These are phyloP conservation scores for Tolypocladium ovalisporum DNA, from an alignment of 2,329 filamentous ascomycete species.

Conservation along the genomic window DNA sequence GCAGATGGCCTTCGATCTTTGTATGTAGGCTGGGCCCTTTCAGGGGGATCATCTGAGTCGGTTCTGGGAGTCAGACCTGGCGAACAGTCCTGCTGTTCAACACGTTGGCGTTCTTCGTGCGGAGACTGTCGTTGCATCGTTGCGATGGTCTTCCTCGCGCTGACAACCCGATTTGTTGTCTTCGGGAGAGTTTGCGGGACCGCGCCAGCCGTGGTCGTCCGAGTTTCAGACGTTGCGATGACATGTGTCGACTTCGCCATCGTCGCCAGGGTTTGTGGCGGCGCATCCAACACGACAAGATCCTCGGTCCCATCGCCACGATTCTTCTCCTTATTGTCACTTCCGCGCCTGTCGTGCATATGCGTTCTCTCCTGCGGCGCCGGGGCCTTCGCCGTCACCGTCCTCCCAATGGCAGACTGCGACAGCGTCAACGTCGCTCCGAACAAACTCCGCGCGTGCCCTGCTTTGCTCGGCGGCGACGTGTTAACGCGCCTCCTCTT, in stretches of 20 bases:
- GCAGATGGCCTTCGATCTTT: neutral
- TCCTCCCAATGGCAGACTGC: constrained; percentile 6
- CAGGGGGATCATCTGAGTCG: too few species aligned
- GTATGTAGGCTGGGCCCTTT: neutral
- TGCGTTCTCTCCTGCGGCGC: constrained; percentile 11
- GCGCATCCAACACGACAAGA: constrained; percentile 4
- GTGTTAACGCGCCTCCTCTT: constrained; percentile 16
- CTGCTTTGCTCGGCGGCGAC: constrained; percentile 21
- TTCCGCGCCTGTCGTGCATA: constrained; percentile 1
- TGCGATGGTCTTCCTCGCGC: neutral
- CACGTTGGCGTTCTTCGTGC: neutral
- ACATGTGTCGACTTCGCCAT: neutral
- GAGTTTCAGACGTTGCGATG: neutral
- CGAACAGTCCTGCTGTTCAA: neutral
- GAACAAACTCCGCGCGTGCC: constrained; percentile 23
- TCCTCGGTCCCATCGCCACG: constrained; percentile 3
- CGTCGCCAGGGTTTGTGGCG: neutral
- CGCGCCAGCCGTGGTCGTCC: too few species aligned
- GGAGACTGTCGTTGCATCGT: neutral
- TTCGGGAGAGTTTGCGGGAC: neutral
- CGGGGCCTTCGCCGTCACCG: constrained; percentile 7
- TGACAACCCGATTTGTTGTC: neutral
- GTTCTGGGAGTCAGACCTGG: neutral
- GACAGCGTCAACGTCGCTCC: constrained; percentile 21
- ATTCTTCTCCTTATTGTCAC: neutral